These are phyloP conservation scores for Ogataea glucozyma DNA, from an alignment of 805 yeast species.

Conservation along the genomic window DNA sequence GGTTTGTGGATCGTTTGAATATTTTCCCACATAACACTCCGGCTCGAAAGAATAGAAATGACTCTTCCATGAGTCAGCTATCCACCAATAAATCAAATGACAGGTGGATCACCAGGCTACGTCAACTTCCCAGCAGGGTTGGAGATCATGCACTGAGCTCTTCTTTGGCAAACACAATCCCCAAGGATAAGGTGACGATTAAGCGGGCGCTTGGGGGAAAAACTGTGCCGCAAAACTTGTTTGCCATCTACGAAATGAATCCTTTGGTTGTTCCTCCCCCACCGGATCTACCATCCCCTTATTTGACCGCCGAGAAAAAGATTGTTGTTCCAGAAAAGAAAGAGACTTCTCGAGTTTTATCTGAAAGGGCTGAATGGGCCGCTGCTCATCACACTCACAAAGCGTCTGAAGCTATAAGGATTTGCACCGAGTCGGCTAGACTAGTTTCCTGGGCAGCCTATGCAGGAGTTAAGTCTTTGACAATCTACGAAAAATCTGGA, in stretches of 20 bases:
- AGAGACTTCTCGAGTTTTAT: conserved; percentile 35
- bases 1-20: conserved; percentile 16
- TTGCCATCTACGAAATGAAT: conserved; percentile 35
- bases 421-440: conserved; percentile 39
- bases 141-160: conserved; percentile 20
- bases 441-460: conserved; percentile 33
- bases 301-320: conserved; percentile 41
- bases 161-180: conserved; percentile 26
- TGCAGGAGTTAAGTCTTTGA: conserved; percentile 26
- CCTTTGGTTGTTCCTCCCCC: conserved; percentile 39
- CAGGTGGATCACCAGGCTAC: conserved; percentile 3
- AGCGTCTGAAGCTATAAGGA: conserved; percentile 43
- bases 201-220: conserved; percentile 21
- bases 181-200: conserved; percentile 20
- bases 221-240: conserved; percentile 35
- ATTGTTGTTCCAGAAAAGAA: conserved; percentile 40
- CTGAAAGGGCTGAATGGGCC: conserved; percentile 40
- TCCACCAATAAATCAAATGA: neutral
- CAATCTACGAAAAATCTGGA: conserved; percentile 32
- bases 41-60: conserved; percentile 1
- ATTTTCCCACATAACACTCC: conserved; percentile 12
- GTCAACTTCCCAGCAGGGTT: conserved; percentile 20
- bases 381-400: conserved; percentile 41
- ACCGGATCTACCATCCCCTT: conserved; percentile 46
- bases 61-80: conserved; percentile 5